Conservation (phyloP, 345 rosid genomes). For the Bruguiera sexangula region DNA sequence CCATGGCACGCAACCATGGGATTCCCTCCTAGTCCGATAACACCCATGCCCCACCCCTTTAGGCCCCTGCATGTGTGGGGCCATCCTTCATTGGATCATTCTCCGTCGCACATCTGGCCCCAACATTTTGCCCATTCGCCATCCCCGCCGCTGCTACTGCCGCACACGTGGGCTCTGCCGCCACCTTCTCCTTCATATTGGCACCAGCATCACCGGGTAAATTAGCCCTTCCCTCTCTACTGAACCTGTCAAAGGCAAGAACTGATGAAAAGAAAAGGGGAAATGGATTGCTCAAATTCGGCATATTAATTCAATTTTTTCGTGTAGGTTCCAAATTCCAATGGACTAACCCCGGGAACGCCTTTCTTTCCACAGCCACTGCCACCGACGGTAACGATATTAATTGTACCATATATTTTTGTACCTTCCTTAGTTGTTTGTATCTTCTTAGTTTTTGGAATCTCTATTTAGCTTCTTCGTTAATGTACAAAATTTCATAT, state of each 20-base stretch:
- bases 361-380: conserved; percentile 56
- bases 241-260: neutral
- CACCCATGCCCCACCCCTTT: conserved; percentile 41
- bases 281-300: neutral
- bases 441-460: conserved; percentile 13
- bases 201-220: conserved; percentile 55
- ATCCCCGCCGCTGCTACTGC: conserved; percentile 27
- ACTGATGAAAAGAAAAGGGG: neutral
- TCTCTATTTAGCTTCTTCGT: neutral
- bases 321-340: conserved; percentile 43
- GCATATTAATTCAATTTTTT: neutral
- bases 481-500: neutral
- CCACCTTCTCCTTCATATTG: conserved; percentile 49
- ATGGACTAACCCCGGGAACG: conserved; percentile 47
- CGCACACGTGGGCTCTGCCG: conserved; percentile 38
- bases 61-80: conserved; percentile 90
- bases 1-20: conserved; percentile 69
- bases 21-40: conserved; percentile 60
- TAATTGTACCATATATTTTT: neutral
- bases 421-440: conserved; percentile 12
- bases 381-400: conserved; percentile 44
- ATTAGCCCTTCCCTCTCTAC: neutral
- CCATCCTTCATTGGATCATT: conserved; percentile 58
- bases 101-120: conserved; percentile 60
- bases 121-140: conserved; percentile 45